Percentiles rank a stretch among this genome's conserved stretches.
Conservation (phyloP, 352 stramenopile genomes). For the Pythium aristosporum region DNA sequence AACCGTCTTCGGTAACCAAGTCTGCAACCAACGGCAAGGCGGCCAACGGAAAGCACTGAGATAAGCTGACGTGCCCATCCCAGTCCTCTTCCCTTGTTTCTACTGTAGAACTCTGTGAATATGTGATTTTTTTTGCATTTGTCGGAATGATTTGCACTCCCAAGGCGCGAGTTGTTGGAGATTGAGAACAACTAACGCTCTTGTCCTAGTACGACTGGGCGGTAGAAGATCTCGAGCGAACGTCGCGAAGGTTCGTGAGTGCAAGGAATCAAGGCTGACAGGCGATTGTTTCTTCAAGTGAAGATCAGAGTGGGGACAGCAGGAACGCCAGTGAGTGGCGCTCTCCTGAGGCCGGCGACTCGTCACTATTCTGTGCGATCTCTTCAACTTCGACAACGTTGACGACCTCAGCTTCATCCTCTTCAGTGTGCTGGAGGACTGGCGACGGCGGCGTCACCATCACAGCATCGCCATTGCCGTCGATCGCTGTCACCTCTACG, state of each 20-base stretch:
- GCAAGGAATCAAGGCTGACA: too few species aligned
- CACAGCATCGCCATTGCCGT: not conserved
- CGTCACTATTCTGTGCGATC: not conserved
- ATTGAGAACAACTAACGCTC: not conserved
- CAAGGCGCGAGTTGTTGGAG: not conserved
- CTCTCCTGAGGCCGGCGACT: not conserved
- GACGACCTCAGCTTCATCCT: not conserved
- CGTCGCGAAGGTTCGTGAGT: too few species aligned
- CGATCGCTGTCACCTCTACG: not conserved
- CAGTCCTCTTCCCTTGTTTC: not conserved
- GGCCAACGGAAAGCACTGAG: conserved; percentile 4
- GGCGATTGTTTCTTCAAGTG: too few species aligned
- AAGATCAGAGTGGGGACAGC: not conserved
- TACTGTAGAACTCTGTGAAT: conserved; percentile 17
- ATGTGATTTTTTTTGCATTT: conserved; percentile 15
- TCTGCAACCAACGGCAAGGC: conserved; percentile 14
- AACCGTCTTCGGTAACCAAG: not conserved
- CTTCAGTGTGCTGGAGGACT: not conserved
- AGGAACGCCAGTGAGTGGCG: conserved; percentile 1
- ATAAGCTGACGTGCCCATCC: not conserved
- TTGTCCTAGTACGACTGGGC: not conserved
- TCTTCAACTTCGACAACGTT: not conserved
- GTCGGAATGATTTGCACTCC: not conserved
- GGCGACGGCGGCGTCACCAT: too few species aligned
- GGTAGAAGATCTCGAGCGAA: too few species aligned